Evolutionary conservation across 108 stramenopile species (phyloP), one percentile per base, ranked within the genome.

Genomic region (Nannochloropsis oceanica): DNA sequence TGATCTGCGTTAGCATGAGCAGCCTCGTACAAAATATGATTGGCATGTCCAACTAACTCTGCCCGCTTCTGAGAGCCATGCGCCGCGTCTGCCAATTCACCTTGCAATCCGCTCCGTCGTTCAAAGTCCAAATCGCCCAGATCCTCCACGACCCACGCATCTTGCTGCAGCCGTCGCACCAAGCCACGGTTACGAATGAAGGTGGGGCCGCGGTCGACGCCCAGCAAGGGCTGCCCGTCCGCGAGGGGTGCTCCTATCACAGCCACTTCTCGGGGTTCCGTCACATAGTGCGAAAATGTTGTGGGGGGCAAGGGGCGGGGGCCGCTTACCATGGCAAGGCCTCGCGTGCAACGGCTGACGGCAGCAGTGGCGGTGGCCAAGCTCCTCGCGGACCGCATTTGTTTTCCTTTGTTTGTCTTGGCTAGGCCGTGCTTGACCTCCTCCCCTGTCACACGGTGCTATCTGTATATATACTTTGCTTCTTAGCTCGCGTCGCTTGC

Each of bases 101-200:
- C 87, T 83, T 50, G 43, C 83, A 13, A 79, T 79, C 87, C 83
- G 83, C 44, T 87, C 87, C 87, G 83, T 27, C n/a, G 20, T 43
- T 43, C 43, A 43, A 25, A 83, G 20, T 43, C 87, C 73, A 87
- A 43, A 27, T 87, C 87, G 43, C 87, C 87, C 43, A 84, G 79
- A 42, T 87, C 83, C 42, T 87, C 87, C 44, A 87, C 87, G 8
- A 79, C 44, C 87, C 87, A 87, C 27, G 83, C 87, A 43, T 80
- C 27, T 24, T 80, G n/a, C 13, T 83, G 27, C 25, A 87, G 87
- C 27, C 84, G 83, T 79, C 44, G n/a, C 22, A 84, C 83, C 80
- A 87, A 83, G 42, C 87, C 87, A 14, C 83, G 83, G 25, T 84
- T 44, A 20, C 87, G 43, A 34, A 87, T 34, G 2, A 87, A 83